Evolutionary conservation across 345 rosid genomes (phyloP).

Genomic region (Eucalyptus guilfoylei): DNA sequence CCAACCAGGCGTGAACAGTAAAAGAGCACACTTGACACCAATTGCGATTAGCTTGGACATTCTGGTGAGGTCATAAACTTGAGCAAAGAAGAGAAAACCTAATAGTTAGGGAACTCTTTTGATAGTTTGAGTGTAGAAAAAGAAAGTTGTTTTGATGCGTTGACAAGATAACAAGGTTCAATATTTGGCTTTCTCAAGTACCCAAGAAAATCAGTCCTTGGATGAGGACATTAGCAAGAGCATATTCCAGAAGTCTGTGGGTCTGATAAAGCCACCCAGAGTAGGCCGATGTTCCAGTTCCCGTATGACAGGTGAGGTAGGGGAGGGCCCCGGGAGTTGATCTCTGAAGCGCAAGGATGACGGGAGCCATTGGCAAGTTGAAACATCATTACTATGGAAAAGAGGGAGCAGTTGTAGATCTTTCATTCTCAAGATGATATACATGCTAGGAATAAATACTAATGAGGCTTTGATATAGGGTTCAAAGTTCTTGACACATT

Average conservation of each 20-base stretch:
- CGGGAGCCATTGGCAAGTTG: not conserved
- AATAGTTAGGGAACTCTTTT: not conserved
- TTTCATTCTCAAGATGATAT: not conserved
- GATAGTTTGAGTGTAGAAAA: not conserved
- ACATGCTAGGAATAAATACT: not conserved
- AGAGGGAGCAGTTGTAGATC: not conserved
- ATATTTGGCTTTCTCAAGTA: not conserved
- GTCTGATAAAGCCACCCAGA: not conserved
- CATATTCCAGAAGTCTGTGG: not conserved
- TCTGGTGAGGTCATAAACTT: not conserved
- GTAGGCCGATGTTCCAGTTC: not conserved
- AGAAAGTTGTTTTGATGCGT: not conserved
- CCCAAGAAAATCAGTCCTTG: not conserved
- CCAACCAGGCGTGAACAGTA: not conserved
- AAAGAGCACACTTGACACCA: not conserved
- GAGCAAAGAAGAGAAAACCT: not conserved
- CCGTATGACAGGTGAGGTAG: not conserved
- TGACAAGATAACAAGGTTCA: not conserved
- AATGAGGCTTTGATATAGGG: not conserved
- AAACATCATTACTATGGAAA: not conserved
- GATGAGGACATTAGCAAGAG: not conserved
- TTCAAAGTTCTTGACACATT: not conserved
- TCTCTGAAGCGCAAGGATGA: not conserved
- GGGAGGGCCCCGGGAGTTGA: not conserved
- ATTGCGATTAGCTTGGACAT: not conserved